Base-by-base conservation (phyloP, 257 asterid genomes). In the Gynochthodes officinalis region DNA sequence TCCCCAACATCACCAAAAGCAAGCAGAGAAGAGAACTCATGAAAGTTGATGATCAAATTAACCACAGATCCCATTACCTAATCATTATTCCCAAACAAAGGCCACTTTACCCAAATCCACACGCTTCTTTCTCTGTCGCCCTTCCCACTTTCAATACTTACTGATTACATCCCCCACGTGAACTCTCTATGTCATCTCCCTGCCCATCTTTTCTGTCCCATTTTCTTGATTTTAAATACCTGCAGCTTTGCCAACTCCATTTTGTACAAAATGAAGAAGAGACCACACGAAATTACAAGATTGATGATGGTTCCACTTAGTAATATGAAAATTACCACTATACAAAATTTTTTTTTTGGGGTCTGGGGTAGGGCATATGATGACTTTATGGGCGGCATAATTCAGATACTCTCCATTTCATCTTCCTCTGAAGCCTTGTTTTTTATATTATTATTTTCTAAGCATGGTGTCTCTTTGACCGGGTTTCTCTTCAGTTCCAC, bases 401-500 rank as follows among this genome's bases (percentile, higher is more conserved):
- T 58, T 13, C 2, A 8, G 15, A 58, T 28, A 4, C 28, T 28
- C 23, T 63, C 19, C 32, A 21, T 61, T 61, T 33, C 15, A 21
- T 39, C 25, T 21, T 40, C 69, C 7, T n/a, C 67, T 23, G 5
- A 62, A 58, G 18, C 7, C 71, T 35, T n/a, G 27, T 35, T 52
- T 46, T 42, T 32, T 39, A 21, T 27, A 7, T 54, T 61, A 15
- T 30, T 68, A 19, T 62, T 30, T 43, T 27, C 5, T 43, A 28
- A 12, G 59, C 69, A 44, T 64, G 37, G 64, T 49, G 37, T 18
- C 13, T 4, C 33, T 23, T 67, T 21, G 50, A 33, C 10, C 32
- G 25, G 50, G 61, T 0, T 55, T 77, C 23, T 63, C 53, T 61
- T 85, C 84, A 90, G 76, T 82, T 89, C 98, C 97, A 92, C 35